Evolutionary conservation across 2,329 filamentous ascomycete genomes (phyloP).

Genomic region (Fusarium subglutinans): DNA sequence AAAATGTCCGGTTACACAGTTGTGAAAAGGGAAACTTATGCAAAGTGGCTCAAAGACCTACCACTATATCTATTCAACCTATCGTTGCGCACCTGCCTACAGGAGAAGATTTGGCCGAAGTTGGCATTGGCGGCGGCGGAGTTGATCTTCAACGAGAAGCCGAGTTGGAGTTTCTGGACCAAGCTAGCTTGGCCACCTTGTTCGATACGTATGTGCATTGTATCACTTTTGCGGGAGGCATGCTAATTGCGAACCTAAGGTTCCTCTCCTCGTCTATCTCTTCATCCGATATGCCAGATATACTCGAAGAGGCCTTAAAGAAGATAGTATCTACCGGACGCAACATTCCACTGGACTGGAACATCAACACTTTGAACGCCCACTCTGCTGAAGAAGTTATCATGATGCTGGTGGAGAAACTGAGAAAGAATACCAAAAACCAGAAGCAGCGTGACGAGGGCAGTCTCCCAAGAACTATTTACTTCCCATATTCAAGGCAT

Average conservation of each 20-base stretch:
- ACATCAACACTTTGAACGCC: conserved; percentile 21
- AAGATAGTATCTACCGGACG: conserved; percentile 35
- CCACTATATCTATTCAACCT: conserved; percentile 79
- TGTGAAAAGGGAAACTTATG: conserved; percentile 80
- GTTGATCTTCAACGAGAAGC: conserved; percentile 76
- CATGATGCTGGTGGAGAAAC: conserved; percentile 18
- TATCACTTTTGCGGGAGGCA: no score
- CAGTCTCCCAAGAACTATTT: conserved; percentile 55
- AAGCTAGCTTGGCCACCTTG: conserved; percentile 63
- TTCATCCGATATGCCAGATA: conserved; percentile 1
- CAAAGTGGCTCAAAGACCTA: conserved; percentile 53
- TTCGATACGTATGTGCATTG: conserved; percentile 48
- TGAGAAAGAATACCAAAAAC: background rate
- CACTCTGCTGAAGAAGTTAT: conserved; percentile 21
- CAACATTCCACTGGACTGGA: conserved; percentile 41
- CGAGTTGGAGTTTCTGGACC: conserved; percentile 69
- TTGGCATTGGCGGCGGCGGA: conserved; percentile 81
- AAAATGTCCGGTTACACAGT: conserved; percentile 78
- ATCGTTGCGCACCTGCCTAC: conserved; percentile 72
- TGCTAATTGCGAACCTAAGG: conserved; percentile 22
- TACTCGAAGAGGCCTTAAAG: conserved; percentile 25
- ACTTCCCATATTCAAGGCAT: conserved; percentile 88
- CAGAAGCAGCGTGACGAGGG: background rate
- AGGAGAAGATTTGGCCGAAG: conserved; percentile 73
- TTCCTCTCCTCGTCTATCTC: conserved; percentile 19